phyloP scores from a whole-genome alignment of 768 basidiomycete species.

The Tylopilus plumbeoviolaceoides region DNA sequence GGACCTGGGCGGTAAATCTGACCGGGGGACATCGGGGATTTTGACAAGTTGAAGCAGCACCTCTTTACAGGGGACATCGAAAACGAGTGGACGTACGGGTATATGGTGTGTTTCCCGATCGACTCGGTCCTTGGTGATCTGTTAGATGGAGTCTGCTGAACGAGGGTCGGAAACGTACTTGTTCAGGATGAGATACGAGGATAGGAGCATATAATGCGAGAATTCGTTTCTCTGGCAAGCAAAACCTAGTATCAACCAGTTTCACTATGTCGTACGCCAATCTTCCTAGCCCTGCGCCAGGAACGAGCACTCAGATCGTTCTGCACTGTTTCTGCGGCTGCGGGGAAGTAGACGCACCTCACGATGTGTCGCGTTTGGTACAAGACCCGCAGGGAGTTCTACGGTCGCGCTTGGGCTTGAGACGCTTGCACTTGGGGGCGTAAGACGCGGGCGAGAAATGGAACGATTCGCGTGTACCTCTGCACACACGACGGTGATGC shows the following conservation, averaged over 20 bases:
- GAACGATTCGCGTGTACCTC: too few relatives aligned
- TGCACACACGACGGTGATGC: too few relatives aligned
- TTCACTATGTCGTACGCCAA: too few relatives aligned
- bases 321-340: too few relatives aligned
- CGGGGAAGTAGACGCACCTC: too few relatives aligned
- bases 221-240: constrained; percentile 94
- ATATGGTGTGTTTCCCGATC: constrained; percentile 68
- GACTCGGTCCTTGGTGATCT: constrained; percentile 49
- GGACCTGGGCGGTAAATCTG: constrained; percentile 57
- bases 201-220: constrained; percentile 90
- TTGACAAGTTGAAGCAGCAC: constrained; percentile 63
- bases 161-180: constrained; percentile 42
- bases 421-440: too few relatives aligned
- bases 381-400: too few relatives aligned
- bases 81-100: constrained; percentile 90
- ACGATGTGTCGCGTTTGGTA: too few relatives aligned
- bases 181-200: constrained; percentile 87
- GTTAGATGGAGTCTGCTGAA: background rate
- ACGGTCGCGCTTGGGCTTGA: too few relatives aligned
- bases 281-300: too few relatives aligned
- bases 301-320: too few relatives aligned
- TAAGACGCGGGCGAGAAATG: too few relatives aligned
- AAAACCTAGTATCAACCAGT: constrained; percentile 73
- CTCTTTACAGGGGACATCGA: constrained; percentile 59
- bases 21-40: constrained; percentile 84